Conservation (phyloP, 805 yeast genomes). For the Kluyveromyces nonfermentans region DNA sequence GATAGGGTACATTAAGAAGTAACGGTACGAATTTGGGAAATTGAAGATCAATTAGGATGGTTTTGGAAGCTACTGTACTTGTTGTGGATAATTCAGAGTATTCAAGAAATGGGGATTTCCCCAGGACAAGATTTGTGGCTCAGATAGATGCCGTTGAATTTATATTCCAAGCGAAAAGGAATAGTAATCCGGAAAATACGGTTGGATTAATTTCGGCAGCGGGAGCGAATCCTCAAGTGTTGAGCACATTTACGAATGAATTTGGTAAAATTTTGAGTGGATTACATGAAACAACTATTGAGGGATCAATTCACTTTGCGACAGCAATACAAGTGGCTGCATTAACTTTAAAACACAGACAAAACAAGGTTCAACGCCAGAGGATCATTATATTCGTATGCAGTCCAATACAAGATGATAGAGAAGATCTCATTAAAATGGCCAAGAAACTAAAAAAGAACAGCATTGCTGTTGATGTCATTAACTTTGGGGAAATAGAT, state of each 20-base stretch:
- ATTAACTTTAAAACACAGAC: slow-evolving; percentile 90
- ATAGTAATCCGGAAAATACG: slow-evolving; percentile 86
- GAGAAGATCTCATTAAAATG: slow-evolving; percentile 65
- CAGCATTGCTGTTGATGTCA: slow-evolving; percentile 77
- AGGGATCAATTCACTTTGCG: slow-evolving; percentile 58
- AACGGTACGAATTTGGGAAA: not conserved
- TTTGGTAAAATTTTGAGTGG: slow-evolving; percentile 81
- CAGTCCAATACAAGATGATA: slow-evolving; percentile 61
- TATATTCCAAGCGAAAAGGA: slow-evolving; percentile 77
- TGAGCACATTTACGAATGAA: slow-evolving; percentile 79
- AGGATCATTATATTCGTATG: slow-evolving; percentile 87
- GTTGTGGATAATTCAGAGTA: slow-evolving; percentile 93
- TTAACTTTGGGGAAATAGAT: slow-evolving; percentile 86
- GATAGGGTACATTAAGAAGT: not conserved
- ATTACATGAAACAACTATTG: slow-evolving; percentile 65
- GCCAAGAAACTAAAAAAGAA: slow-evolving; percentile 93
- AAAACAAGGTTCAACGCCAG: slow-evolving; percentile 85
- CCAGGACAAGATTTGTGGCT: slow-evolving; percentile 82
- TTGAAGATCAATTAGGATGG: slow-evolving; percentile 43
- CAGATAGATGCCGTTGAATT: slow-evolving; percentile 84
- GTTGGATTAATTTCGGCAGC: slow-evolving; percentile 88
- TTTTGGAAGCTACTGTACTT: slow-evolving; percentile 91
- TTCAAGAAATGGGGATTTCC: slow-evolving; percentile 91
- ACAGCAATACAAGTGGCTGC: slow-evolving; percentile 91
- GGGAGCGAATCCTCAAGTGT: slow-evolving; percentile 78